Evolutionary conservation across 1,139 yeast species (phyloP).

Genomic region (Sugiyamaella sp.): DNA sequence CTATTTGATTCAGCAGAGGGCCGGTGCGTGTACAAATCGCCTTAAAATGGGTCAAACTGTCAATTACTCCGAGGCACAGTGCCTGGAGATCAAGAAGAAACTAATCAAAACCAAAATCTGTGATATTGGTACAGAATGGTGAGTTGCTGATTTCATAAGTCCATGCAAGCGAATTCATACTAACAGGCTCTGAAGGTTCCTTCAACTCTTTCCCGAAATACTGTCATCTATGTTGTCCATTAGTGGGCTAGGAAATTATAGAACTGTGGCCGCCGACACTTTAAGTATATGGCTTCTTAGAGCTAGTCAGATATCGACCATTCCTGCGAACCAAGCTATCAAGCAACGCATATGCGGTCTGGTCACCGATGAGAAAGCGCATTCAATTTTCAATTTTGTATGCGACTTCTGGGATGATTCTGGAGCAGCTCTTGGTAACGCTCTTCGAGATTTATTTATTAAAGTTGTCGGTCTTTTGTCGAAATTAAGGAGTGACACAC

Average conservation of each 20-base stretch:
- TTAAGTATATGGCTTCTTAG: slow-evolving; percentile 67
- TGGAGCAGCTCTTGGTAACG: slow-evolving; percentile 69
- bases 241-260: slow-evolving; percentile 40
- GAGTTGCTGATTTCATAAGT: slow-evolving; percentile 21
- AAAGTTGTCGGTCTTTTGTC: slow-evolving; percentile 52
- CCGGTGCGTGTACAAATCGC: neutral
- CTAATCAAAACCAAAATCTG: slow-evolving; percentile 29
- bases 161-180: neutral
- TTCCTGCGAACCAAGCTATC: slow-evolving; percentile 5
- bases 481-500: slow-evolving; percentile 24
- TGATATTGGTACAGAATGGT: slow-evolving; percentile 29
- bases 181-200: slow-evolving; percentile 22
- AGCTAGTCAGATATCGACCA: slow-evolving; percentile 43
- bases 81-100: slow-evolving; percentile 21
- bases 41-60: neutral
- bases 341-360: slow-evolving; percentile 4
- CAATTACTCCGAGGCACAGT: slow-evolving; percentile 11
- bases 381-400: slow-evolving; percentile 55
- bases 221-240: slow-evolving; percentile 32
- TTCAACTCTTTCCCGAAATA: slow-evolving; percentile 27
- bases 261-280: slow-evolving; percentile 59
- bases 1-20: no score
- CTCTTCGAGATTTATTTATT: slow-evolving; percentile 59
- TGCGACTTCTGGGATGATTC: slow-evolving; percentile 73
- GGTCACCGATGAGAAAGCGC: slow-evolving; percentile 40